phyloP scores from a whole-genome alignment of 192 early-diverging fungal species.

The Cetraspora pellucida region DNA sequence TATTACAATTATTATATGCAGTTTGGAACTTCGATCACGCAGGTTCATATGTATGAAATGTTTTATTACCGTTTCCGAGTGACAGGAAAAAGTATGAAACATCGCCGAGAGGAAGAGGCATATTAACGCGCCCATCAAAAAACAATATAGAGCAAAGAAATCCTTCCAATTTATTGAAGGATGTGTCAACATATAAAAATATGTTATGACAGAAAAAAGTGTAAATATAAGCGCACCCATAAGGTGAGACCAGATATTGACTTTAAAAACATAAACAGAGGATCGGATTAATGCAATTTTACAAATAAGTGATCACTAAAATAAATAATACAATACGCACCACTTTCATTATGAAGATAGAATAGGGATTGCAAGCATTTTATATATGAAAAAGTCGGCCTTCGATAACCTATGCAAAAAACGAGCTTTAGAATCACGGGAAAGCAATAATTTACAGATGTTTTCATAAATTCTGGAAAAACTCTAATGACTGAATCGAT shows the following conservation, averaged over 20 bases:
- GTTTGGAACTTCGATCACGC: no score
- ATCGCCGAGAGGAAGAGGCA: constrained; percentile 79
- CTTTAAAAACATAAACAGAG: constrained; percentile 30
- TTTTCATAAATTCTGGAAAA: no score
- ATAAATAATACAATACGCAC: constrained; percentile 33
- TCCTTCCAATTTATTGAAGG: constrained; percentile 65
- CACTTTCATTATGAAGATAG: constrained; percentile 92
- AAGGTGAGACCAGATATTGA: constrained; percentile 87
- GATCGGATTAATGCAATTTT: background rate
- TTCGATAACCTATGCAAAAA: constrained; percentile 64
- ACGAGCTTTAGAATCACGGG: no score
- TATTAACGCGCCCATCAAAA: constrained; percentile 66
- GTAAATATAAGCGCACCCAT: constrained; percentile 67
- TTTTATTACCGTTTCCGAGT: constrained; percentile 65
- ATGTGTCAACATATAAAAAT: constrained; percentile 43
- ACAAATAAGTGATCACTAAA: background rate
- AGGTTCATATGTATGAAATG: background rate
- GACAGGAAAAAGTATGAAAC: constrained; percentile 84
- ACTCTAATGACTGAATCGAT: no score
- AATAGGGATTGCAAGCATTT: constrained; percentile 75
- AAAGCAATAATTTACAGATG: no score
- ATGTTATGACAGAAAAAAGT: constrained; percentile 47
- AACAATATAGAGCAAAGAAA: constrained; percentile 67
- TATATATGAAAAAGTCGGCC: constrained; percentile 70
- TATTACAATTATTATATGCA: background rate